A percentile compares a stretch with the other conserved stretches of the same genome.
These are phyloP conservation scores for Bipolaris bicolor DNA, from an alignment of 2,329 filamentous ascomycete genomes.

Conservation along the genomic window DNA sequence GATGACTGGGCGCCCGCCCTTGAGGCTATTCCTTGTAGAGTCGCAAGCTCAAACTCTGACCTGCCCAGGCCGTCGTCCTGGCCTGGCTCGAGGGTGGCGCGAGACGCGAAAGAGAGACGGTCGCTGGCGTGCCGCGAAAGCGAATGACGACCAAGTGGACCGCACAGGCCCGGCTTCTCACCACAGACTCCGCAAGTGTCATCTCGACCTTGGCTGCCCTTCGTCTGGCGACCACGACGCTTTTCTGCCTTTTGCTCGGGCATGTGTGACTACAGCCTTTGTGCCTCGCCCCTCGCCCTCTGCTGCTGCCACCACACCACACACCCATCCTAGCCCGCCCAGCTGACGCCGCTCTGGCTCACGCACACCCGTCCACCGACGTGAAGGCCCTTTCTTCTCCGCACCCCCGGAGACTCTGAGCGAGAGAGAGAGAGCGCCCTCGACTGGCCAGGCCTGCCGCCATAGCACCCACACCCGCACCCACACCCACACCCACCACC, in stretches of 20 bases:
- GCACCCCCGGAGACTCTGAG: slow-evolving; percentile 17
- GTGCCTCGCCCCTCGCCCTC: slow-evolving; percentile 28
- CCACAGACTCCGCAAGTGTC: slow-evolving; percentile 26
- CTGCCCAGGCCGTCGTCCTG: too few relatives aligned
- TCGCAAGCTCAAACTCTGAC: slow-evolving; percentile 4
- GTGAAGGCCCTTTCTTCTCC: slow-evolving; percentile 31
- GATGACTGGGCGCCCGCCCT: too few relatives aligned
- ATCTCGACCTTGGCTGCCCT: slow-evolving; percentile 26
- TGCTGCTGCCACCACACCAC: slow-evolving; percentile 5
- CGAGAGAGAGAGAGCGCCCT: not conserved
- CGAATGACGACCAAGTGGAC: slow-evolving; percentile 20
- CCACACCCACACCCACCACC: slow-evolving; percentile 22
- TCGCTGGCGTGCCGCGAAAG: slow-evolving; percentile 15
- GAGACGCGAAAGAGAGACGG: slow-evolving; percentile 21
- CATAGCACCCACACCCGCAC: slow-evolving; percentile 32
- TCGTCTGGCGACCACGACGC: slow-evolving; percentile 17
- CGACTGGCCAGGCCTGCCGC: slow-evolving; percentile 26
- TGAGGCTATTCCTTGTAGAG: not conserved
- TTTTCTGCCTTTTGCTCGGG: slow-evolving; percentile 10
- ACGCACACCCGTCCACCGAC: slow-evolving; percentile 21
- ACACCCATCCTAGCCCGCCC: slow-evolving; percentile 1
- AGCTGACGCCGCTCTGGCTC: slow-evolving; percentile 19
- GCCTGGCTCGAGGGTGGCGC: slow-evolving; percentile 5
- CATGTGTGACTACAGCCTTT: slow-evolving; percentile 26
- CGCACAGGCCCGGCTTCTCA: slow-evolving; percentile 23